These are phyloP conservation scores for Saussurea involucrata DNA, from an alignment of 129 eudicot species.

Conservation along the genomic window DNA sequence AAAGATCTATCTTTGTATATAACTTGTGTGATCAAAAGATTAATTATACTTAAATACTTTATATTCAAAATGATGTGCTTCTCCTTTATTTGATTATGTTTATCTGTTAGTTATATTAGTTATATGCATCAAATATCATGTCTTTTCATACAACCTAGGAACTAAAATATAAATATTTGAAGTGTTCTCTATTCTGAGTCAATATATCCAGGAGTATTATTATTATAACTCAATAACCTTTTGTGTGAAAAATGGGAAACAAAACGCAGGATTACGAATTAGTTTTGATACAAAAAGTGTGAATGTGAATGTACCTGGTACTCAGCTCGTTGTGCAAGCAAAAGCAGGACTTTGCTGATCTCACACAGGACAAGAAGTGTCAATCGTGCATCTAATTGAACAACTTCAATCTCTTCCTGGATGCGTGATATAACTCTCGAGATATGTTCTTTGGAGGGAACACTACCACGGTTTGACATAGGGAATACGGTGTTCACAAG, in stretches of 20 bases:
- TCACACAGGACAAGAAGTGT: conserved; percentile 86
- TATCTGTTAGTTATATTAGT: no score
- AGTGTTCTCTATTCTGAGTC: not conserved
- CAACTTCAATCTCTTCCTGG: conserved; percentile 90
- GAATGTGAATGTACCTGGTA: conserved; percentile 60
- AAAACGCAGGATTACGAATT: not conserved
- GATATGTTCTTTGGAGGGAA: conserved; percentile 85
- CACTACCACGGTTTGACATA: conserved; percentile 85
- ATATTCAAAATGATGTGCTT: no score
- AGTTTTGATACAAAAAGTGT: not conserved
- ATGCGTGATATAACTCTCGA: conserved; percentile 71
- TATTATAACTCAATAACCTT: not conserved
- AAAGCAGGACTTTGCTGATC: conserved; percentile 73
- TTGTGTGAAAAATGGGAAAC: not conserved
- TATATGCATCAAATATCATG: conserved; percentile 1
- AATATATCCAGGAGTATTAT: not conserved
- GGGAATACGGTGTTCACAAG: conserved; percentile 75
- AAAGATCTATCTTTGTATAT: no score
- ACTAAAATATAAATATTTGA: not conserved
- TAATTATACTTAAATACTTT: no score
- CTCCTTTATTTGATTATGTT: no score
- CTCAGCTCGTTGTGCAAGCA: conserved; percentile 89
- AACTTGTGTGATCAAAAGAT: no score
- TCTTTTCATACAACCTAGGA: not conserved
- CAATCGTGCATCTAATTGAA: conserved; percentile 76